Percentiles rank a stretch among this genome's conserved stretches.
Conservation (phyloP, 805 yeast species). For the Spathaspora sp. region DNA sequence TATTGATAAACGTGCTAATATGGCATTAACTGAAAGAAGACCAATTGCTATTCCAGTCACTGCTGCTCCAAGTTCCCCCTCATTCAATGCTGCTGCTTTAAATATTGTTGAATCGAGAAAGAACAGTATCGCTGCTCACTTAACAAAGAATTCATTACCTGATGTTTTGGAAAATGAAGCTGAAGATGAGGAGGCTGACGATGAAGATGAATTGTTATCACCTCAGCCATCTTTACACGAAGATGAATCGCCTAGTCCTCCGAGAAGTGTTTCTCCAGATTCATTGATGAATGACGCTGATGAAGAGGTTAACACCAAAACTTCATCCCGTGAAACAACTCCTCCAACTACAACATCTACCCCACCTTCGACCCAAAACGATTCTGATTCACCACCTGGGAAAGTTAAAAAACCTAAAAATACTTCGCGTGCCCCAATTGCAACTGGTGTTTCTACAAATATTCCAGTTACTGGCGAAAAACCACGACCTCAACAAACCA, state of each 20-base stretch:
- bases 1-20: conserved; percentile 12
- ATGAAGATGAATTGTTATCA: conserved; percentile 18
- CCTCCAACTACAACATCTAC: conserved; percentile 12
- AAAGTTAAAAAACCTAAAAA: conserved; percentile 31
- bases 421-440: conserved; percentile 48
- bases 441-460: conserved; percentile 72
- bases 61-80: conserved; percentile 44
- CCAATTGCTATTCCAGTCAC: conserved; percentile 53
- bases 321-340: conserved; percentile 18
- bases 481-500: conserved; percentile 66
- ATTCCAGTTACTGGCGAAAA: conserved; percentile 74
- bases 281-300: conserved; percentile 31
- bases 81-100: conserved; percentile 31
- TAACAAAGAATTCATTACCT: conserved; percentile 1
- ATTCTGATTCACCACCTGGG: conserved; percentile 8
- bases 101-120: conserved; percentile 8
- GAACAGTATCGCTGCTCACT: neutral
- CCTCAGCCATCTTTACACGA: conserved; percentile 5
- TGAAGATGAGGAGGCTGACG: conserved; percentile 17
- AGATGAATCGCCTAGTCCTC: conserved; percentile 31
- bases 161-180: conserved; percentile 11
- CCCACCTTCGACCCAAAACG: conserved; percentile 9
- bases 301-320: conserved; percentile 3
- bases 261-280: conserved; percentile 42
- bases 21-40: conserved; percentile 69